phyloP scores from a whole-genome alignment of 202 grass and related monocot species.

The Zoysia matrella region DNA sequence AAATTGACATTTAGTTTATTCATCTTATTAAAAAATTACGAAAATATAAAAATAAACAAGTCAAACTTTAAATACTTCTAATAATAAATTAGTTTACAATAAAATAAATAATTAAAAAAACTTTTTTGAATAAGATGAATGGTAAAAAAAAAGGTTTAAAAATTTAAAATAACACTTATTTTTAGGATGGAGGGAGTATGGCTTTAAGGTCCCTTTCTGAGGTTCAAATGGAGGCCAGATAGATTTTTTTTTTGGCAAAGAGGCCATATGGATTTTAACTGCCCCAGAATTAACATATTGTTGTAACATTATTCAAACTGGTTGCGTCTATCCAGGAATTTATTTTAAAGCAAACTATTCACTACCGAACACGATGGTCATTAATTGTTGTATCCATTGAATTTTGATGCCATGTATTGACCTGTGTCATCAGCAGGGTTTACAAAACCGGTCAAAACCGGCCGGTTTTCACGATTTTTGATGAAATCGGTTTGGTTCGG shows the following conservation, averaged over 20 bases:
- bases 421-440: background rate
- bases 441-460: no score
- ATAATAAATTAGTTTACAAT: no score
- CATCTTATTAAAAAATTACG: no score
- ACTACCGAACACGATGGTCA: background rate
- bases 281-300: slow-evolving; percentile 29
- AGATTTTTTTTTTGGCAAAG: background rate
- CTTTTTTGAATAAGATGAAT: no score
- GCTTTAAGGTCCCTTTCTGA: slow-evolving; percentile 47
- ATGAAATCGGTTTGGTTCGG: no score
- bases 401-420: slow-evolving; percentile 3
- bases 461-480: no score
- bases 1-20: no score
- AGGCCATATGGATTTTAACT: slow-evolving; percentile 59
- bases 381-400: slow-evolving; percentile 5
- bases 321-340: background rate
- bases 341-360: slow-evolving; percentile 26
- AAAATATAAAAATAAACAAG: no score
- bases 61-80: no score
- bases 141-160: no score
- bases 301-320: slow-evolving; percentile 45
- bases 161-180: no score
- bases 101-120: no score
- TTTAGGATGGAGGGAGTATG: background rate
- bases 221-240: slow-evolving; percentile 6